phyloP scores from a whole-genome alignment of 2,329 filamentous ascomycete genomes.

The Aspergillus intermedius region DNA sequence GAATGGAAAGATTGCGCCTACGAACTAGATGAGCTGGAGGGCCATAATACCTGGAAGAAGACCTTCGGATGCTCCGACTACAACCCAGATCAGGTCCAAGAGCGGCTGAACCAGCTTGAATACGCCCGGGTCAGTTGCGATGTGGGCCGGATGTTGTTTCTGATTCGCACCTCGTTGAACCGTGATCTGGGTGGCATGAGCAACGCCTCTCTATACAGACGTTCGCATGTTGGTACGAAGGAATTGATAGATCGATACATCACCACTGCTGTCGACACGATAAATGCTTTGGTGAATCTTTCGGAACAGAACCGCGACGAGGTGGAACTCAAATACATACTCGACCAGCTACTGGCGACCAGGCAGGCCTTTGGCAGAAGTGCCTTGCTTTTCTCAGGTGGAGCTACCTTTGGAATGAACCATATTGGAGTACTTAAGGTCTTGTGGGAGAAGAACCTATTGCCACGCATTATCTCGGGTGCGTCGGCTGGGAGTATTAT shows the following conservation, averaged over 20 bases:
- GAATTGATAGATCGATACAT: conserved; percentile 81
- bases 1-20: conserved; percentile 72
- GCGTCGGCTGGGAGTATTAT: conserved; percentile 85
- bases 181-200: conserved; percentile 83
- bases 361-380: conserved; percentile 80
- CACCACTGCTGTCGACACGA: conserved; percentile 66
- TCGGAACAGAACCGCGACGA: conserved; percentile 48
- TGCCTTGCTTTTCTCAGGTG: conserved; percentile 74
- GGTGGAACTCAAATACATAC: conserved; percentile 53
- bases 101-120: conserved; percentile 66
- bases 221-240: conserved; percentile 82
- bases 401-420: conserved; percentile 85
- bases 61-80: conserved; percentile 63
- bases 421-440: conserved; percentile 83
- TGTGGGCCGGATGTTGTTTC: conserved; percentile 67
- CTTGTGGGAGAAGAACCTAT: conserved; percentile 64
- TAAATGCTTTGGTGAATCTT: conserved; percentile 63
- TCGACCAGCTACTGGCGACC: conserved; percentile 64
- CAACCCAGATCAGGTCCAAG: conserved; percentile 61
- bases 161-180: conserved; percentile 72
- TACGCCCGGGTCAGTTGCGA: conserved; percentile 66
- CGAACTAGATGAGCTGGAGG: conserved; percentile 72
- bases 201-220: conserved; percentile 71
- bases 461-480: conserved; percentile 81
- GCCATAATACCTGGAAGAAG: conserved; percentile 74